Base-by-base conservation (phyloP, 495 filamentous ascomycete species). In the Umbilicaria muhlenbergii region DNA sequence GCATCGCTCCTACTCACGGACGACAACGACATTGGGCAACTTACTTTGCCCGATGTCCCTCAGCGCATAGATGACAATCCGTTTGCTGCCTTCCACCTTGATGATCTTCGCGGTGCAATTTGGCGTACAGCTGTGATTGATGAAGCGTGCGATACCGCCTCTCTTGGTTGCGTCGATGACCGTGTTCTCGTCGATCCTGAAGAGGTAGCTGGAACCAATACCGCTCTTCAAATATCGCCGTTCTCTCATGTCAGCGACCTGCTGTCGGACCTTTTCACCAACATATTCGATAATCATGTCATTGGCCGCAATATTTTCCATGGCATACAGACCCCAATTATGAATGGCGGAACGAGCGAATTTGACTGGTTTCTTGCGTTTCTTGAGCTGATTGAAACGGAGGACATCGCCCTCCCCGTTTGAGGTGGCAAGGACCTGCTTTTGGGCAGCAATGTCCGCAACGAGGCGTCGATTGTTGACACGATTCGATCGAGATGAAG, bases 221-320 rank as follows among this genome's bases (percentile, higher is more conserved):
- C 91, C 91, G 54, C 88, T 93, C 68, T 91, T 89, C 48, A 93
- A 71, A 59, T 99, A 99, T 43, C 79, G 75, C 38, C 76, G 70
- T 66, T 99, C 91, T 40, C 91, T 78, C 63, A 96, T 78, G 51
- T 99, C 89, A 3, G 91, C 88, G 47, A 99, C 88, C 57, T 88
- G 83, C 61, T 96, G 91, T 39, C 91, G 77, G 11, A 99, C 86
- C 55, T 91, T 92, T 62, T 99, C 92, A 43, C 91, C 91, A 14
- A 99, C 91, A 58, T 99, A 99, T 64, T 99, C 91, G 56, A 99
- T 99, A 55, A 99, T 99, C 87, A 99, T 95, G 60, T 99, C 91
- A 58, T 94, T 93, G 51, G 86, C 86, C 24, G 85, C 71, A 46
- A 99, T 99, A 52, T 93, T 89, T 61, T 96, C 89, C 69, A 94